These are phyloP conservation scores for Tetrahymena malaccensis DNA, from an alignment of 73 alveolate species.

Conservation along the genomic window DNA sequence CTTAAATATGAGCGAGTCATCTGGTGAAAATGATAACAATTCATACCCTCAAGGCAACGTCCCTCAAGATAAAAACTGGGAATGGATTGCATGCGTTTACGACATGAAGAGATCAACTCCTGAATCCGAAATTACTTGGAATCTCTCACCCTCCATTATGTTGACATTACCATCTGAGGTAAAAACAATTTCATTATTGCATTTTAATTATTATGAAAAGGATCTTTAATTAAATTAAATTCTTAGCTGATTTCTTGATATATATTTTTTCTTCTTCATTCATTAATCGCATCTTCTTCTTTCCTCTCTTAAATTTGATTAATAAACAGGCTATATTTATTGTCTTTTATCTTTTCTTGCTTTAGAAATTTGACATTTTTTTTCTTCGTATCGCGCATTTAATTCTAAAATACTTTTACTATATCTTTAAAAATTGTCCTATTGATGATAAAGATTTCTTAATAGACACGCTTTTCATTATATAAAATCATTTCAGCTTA, in stretches of 20 bases:
- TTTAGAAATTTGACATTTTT: background rate
- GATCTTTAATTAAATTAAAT: background rate
- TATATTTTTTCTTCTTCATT: background rate
- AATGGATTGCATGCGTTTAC: conserved; percentile 30
- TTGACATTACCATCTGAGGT: background rate
- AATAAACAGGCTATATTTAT: background rate
- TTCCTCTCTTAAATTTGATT: background rate
- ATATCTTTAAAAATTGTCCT: background rate
- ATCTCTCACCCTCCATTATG: conserved; percentile 8
- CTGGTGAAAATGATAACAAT: background rate
- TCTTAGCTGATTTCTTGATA: background rate
- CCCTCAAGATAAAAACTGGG: conserved; percentile 22
- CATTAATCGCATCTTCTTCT: background rate
- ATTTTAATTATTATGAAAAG: background rate
- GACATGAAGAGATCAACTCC: conserved; percentile 29
- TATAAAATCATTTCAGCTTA: too few species aligned
- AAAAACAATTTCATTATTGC: background rate
- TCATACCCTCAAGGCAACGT: background rate
- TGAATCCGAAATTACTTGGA: conserved; percentile 43
- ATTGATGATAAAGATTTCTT: background rate
- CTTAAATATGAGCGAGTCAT: background rate
- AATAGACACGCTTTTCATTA: background rate
- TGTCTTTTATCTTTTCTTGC: background rate
- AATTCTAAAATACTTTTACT: background rate
- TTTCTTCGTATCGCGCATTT: background rate